Conservation (phyloP, 257 asterid species). For the Verbascum thapsus region DNA sequence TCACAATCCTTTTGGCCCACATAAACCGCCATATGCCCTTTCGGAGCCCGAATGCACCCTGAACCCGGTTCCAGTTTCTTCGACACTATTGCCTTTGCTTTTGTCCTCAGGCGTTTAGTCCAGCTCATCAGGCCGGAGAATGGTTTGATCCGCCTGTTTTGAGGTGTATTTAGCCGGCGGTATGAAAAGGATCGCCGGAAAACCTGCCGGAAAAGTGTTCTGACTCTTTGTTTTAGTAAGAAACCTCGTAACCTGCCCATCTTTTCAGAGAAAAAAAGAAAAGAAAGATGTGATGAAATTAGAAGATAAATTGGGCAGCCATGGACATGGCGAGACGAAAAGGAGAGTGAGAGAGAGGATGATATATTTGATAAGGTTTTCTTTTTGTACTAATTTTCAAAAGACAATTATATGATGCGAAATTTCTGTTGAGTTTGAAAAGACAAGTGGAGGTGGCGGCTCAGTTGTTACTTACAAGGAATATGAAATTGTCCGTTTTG, state of each 20-base stretch:
- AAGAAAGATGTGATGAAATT: neutral
- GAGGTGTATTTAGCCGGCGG: constrained; percentile 35
- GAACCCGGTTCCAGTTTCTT: constrained; percentile 28
- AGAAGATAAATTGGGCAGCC: constrained; percentile 86
- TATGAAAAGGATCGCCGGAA: constrained; percentile 33
- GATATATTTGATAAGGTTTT: constrained; percentile 56
- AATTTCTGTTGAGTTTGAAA: too few species aligned
- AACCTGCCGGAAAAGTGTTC: constrained; percentile 35
- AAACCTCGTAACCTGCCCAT: constrained; percentile 62
- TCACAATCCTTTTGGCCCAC: constrained; percentile 78
- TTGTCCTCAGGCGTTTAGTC: constrained; percentile 50
- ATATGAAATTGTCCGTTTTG: too few species aligned
- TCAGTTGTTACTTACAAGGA: too few species aligned
- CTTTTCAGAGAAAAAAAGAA: neutral
- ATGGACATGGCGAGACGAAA: constrained; percentile 68
- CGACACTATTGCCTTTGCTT: constrained; percentile 53
- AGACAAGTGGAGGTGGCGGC: too few species aligned
- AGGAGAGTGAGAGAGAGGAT: constrained; percentile 54
- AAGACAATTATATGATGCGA: too few species aligned
- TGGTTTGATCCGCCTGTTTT: constrained; percentile 27
- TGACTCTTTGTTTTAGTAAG: constrained; percentile 48
- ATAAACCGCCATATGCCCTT: constrained; percentile 80
- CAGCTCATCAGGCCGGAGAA: constrained; percentile 46
- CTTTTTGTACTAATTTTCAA: too few species aligned
- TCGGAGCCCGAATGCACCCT: constrained; percentile 57